These are phyloP conservation scores for Eucalyptus sp. DNA, from an alignment of 345 rosid genomes.

Conservation along the genomic window DNA sequence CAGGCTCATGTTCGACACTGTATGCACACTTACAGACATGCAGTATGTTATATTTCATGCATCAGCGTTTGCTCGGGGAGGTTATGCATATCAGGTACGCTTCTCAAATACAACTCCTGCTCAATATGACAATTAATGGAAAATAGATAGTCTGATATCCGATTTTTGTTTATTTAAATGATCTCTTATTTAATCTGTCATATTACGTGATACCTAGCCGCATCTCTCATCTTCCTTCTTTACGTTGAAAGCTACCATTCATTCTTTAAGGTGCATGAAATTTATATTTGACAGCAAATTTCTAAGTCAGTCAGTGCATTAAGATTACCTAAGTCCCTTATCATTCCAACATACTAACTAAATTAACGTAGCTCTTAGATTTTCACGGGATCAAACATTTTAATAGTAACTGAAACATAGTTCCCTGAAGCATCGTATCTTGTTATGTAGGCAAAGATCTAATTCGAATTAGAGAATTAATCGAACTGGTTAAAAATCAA, in stretches of 20 bases:
- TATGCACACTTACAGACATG: constrained; percentile 69
- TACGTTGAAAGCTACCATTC: background rate
- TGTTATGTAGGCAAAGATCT: background rate
- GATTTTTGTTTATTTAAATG: background rate
- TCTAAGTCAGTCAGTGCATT: background rate
- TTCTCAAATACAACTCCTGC: background rate
- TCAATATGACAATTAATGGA: background rate
- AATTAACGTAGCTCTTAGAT: background rate
- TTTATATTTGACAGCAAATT: background rate
- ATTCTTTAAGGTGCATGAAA: background rate
- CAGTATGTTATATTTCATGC: constrained; percentile 80
- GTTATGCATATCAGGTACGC: constrained; percentile 51
- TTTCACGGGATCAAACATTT: background rate
- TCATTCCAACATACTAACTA: background rate
- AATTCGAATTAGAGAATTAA: background rate
- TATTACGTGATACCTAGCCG: background rate
- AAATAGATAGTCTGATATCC: background rate
- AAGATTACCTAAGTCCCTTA: background rate
- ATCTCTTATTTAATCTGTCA: background rate
- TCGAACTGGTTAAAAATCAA: background rate
- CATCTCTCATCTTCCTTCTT: background rate
- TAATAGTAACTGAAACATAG: background rate
- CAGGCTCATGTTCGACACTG: constrained; percentile 70
- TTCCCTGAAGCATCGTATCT: background rate
- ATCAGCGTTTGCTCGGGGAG: constrained; percentile 27